A percentile compares a stretch with the other conserved stretches of the same genome.
These are phyloP conservation scores for Talaromyces funiculosus DNA, from an alignment of 2,329 filamentous ascomycete genomes.

Conservation along the genomic window DNA sequence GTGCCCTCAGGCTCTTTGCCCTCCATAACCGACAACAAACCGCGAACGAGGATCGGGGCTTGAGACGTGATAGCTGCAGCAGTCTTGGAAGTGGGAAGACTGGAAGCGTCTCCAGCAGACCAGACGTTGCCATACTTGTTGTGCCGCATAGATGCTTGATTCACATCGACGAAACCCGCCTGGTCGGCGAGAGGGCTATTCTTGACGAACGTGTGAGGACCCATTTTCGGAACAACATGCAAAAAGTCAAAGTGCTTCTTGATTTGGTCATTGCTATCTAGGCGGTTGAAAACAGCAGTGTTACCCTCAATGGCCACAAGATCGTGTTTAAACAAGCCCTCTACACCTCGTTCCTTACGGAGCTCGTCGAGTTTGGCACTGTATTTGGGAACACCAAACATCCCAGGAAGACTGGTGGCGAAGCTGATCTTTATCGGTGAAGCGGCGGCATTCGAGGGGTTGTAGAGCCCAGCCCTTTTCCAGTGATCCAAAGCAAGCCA, in stretches of 20 bases:
- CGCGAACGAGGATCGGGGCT: conserved; percentile 48
- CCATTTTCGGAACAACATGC: conserved; percentile 57
- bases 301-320: conserved; percentile 50
- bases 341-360: conserved; percentile 50
- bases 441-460: conserved; percentile 32
- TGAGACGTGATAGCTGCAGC: conserved; percentile 50
- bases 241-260: conserved; percentile 49
- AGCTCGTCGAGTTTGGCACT: conserved; percentile 50
- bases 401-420: conserved; percentile 50
- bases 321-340: conserved; percentile 56
- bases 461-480: conserved; percentile 50
- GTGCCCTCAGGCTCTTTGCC: conserved; percentile 40
- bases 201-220: conserved; percentile 51
- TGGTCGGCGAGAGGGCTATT: conserved; percentile 51
- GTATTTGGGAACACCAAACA: conserved; percentile 60
- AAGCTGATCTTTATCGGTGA: conserved; percentile 49
- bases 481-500: conserved; percentile 58
- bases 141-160: conserved; percentile 50
- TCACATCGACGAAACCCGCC: conserved; percentile 55
- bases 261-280: conserved; percentile 42
- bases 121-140: conserved; percentile 53
- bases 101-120: conserved; percentile 56
- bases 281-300: conserved; percentile 47
- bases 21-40: conserved; percentile 43
- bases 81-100: conserved; percentile 54